Base-by-base conservation (phyloP, 2,329 filamentous ascomycete species). In the Penicillium rolfsii region DNA sequence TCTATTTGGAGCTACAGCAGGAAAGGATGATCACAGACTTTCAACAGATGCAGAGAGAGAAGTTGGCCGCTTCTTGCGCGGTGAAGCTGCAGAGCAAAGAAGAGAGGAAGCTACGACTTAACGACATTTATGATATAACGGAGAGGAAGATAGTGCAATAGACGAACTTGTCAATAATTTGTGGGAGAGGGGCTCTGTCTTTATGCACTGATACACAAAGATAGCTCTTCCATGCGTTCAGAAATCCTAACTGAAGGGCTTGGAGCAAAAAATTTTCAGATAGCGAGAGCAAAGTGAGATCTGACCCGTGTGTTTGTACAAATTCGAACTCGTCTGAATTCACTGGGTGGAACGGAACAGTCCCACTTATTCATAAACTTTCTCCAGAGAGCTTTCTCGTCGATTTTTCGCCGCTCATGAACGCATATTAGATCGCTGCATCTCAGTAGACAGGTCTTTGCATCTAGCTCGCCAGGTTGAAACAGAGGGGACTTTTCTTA, bases 1-100 rank as follows among this genome's bases (percentile, higher is more conserved):
- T 76, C 79, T 97, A 1, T 97, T 97, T 81, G 90, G 91, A 0
- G 82, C 82, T 16, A 72, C 73, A 38, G 76, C 74, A 61, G 60
- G 59, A 71, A 73, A 67, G 54, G 59, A 64, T 60, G 64, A 46
- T 41, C 58, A 48, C 40, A 59, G 57, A 26, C 53, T 59, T 14
- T 62, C 63, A 11, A 55, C 55, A 22, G 65, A 72, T 55, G 64
- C 80, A 53, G 74, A 79, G 49, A 70, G 71, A 57, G 83, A 84
- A 60, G 76, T 86, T 33, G 78, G 72, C 5, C 76, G 82, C 36
- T 80, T 84, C 64, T 67, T 87, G 61, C 79, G 84, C 63, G 83
- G 78, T 6, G 83, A 84, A 64, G 85, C 85, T 57, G 85, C 84
- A 1, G 83, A 86, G 67, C 71, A 73, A 60, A 78, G 82, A 66